Conservation (phyloP, 352 stramenopile genomes). For the Pythium rhizo-oryzae region DNA sequence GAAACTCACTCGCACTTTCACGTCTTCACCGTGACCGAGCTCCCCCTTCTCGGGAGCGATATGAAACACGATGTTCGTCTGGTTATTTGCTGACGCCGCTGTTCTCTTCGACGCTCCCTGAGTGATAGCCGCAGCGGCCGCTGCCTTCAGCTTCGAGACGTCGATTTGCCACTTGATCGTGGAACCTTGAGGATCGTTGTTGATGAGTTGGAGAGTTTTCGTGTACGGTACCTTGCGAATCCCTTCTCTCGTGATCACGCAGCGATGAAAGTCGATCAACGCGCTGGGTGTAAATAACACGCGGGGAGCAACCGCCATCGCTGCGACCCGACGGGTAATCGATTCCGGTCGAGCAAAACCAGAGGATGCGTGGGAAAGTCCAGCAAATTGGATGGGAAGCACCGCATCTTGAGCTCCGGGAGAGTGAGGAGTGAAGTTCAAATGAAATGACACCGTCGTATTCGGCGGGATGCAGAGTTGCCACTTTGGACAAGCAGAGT, state of each 20-base stretch:
- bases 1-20: constrained; percentile 87
- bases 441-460: constrained; percentile 66
- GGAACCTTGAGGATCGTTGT: constrained; percentile 46
- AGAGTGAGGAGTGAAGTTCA: constrained; percentile 69
- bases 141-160: constrained; percentile 40
- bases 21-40: constrained; percentile 74
- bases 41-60: constrained; percentile 80
- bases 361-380: constrained; percentile 33
- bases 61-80: constrained; percentile 70
- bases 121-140: constrained; percentile 18
- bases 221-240: constrained; percentile 90
- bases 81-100: constrained; percentile 33
- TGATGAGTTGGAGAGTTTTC: constrained; percentile 76
- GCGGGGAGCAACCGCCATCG: constrained; percentile 53
- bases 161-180: constrained; percentile 85
- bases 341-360: constrained; percentile 30
- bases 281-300: constrained; percentile 74
- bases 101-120: constrained; percentile 27
- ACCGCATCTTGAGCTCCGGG: constrained; percentile 52
- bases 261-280: constrained; percentile 79
- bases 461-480: constrained; percentile 74
- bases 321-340: constrained; percentile 53
- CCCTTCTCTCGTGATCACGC: constrained; percentile 84
- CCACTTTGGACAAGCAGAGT: constrained; percentile 55
- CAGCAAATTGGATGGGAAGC: constrained; percentile 79